phyloP scores from a whole-genome alignment of 2,329 filamentous ascomycete genomes.

The Periconia sp. region DNA sequence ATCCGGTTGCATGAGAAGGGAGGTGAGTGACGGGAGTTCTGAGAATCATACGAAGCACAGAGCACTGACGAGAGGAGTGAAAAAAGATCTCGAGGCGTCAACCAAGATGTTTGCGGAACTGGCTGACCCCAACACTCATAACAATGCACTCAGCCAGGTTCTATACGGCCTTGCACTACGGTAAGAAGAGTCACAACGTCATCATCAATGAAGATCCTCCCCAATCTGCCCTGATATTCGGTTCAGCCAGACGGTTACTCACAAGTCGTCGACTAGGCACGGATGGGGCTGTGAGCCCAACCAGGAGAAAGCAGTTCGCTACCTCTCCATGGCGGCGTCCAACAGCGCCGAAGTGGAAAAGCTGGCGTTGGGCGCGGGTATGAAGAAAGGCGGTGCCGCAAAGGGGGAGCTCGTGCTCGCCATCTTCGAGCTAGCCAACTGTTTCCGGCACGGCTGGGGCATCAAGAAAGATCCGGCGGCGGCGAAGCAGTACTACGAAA shows the following conservation, averaged over 20 bases:
- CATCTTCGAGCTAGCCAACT: constrained; percentile 92
- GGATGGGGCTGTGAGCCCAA: constrained; percentile 86
- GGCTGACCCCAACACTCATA: constrained; percentile 79
- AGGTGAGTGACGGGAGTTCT: constrained; percentile 39
- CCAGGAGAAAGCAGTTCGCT: constrained; percentile 72
- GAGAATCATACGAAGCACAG: not conserved
- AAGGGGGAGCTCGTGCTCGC: constrained; percentile 96
- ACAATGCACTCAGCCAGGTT: constrained; percentile 93
- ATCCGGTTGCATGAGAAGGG: constrained; percentile 89
- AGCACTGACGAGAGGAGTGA: constrained; percentile 14
- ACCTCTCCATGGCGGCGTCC: constrained; percentile 83
- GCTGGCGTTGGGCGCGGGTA: constrained; percentile 78
- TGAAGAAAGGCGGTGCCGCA: constrained; percentile 89
- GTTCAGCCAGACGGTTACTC: constrained; percentile 13
- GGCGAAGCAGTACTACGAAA: constrained; percentile 92
- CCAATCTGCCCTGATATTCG: not conserved
- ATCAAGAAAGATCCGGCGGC: constrained; percentile 83
- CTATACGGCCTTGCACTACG: constrained; percentile 89
- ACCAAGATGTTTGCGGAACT: constrained; percentile 84
- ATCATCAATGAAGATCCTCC: not conserved
- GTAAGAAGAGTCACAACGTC: constrained; percentile 50
- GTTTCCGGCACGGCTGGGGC: constrained; percentile 93
- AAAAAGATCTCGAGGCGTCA: constrained; percentile 66
- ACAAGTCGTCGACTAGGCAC: constrained; percentile 60
- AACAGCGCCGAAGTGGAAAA: constrained; percentile 88